A percentile compares a stretch with the other conserved stretches of the same genome.
phyloP scores from a whole-genome alignment of 2,329 filamentous ascomycete species.

The Aspergillus brasiliensis region DNA sequence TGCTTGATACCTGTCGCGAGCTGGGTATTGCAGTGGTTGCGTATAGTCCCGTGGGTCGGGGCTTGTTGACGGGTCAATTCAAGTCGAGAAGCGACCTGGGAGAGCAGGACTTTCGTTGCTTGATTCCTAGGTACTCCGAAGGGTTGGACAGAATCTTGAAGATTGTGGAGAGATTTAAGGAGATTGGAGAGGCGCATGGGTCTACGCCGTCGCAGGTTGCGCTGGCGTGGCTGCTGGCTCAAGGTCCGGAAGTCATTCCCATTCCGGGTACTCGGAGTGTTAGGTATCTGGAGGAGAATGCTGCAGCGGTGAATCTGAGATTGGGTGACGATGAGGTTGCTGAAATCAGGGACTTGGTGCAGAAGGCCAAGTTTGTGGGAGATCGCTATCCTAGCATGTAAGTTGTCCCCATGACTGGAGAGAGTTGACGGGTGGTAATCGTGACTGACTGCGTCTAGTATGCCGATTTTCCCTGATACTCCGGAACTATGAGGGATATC shows the following conservation, averaged over 20 bases:
- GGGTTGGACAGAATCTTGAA: constrained; percentile 57
- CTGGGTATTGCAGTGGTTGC: constrained; percentile 60
- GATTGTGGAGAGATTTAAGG: constrained; percentile 53
- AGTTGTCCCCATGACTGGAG: background rate
- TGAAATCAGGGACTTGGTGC: background rate
- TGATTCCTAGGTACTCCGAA: constrained; percentile 51
- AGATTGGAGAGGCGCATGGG: constrained; percentile 56
- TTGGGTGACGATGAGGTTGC: background rate
- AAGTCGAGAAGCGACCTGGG: constrained; percentile 51
- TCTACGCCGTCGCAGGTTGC: constrained; percentile 60
- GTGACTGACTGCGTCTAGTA: background rate
- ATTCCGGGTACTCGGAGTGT: constrained; percentile 7
- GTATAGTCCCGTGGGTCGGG: constrained; percentile 63
- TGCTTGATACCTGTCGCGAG: constrained; percentile 59
- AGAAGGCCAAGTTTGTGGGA: background rate
- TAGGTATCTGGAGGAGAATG: constrained; percentile 3
- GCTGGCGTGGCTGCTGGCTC: constrained; percentile 64
- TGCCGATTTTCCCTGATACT: background rate
- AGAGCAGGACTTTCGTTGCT: constrained; percentile 50
- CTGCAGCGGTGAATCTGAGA: background rate
- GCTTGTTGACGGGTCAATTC: constrained; percentile 57
- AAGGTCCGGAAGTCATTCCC: constrained; percentile 7
- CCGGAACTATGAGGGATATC: background rate
- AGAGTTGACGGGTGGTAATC: background rate
- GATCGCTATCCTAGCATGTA: background rate